Evolutionary conservation across 768 basidiomycete genomes (phyloP).

Genomic region (Pulveroboletus sp.): DNA sequence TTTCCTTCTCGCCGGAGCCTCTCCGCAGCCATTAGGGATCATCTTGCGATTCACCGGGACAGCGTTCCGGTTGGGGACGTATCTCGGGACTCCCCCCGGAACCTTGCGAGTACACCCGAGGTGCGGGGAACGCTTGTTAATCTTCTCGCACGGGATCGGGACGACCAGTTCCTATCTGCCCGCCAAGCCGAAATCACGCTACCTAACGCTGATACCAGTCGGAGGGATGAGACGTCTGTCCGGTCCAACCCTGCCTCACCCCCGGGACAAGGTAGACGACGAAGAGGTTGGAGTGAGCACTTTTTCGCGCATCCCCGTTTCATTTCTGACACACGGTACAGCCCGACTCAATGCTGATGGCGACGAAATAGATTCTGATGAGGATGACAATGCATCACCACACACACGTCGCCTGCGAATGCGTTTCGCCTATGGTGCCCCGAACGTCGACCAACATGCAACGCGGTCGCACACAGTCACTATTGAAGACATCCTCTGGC

Average conservation of each 20-base stretch:
- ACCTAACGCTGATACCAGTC: conserved; percentile 1
- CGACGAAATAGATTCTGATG: conserved; percentile 59
- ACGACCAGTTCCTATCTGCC: conserved; percentile 10
- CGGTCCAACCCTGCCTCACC: conserved; percentile 12
- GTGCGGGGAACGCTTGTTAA: conserved; percentile 22
- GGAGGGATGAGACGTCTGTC: conserved; percentile 8
- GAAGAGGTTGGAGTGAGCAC: conserved; percentile 33
- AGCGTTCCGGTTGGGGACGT: conserved; percentile 1
- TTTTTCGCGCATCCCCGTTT: background rate
- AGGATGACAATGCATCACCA: conserved; percentile 52
- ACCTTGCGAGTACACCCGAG: conserved; percentile 21
- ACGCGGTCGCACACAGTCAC: conserved; percentile 28
- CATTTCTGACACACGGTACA: conserved; percentile 16
- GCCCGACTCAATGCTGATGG: conserved; percentile 50
- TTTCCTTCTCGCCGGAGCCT: conserved; percentile 15
- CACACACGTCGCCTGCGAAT: conserved; percentile 49
- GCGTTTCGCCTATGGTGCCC: conserved; percentile 25
- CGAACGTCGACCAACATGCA: conserved; percentile 26
- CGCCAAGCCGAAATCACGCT: conserved; percentile 10
- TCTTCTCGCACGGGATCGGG: conserved; percentile 24
- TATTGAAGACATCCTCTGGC: conserved; percentile 23
- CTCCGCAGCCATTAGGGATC: conserved; percentile 22
- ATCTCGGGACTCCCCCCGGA: conserved; percentile 17
- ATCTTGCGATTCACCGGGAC: conserved; percentile 16
- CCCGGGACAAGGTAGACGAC: conserved; percentile 23